Evolutionary conservation across 768 basidiomycete genomes (phyloP).

Genomic region (Russula griseocarnosa): DNA sequence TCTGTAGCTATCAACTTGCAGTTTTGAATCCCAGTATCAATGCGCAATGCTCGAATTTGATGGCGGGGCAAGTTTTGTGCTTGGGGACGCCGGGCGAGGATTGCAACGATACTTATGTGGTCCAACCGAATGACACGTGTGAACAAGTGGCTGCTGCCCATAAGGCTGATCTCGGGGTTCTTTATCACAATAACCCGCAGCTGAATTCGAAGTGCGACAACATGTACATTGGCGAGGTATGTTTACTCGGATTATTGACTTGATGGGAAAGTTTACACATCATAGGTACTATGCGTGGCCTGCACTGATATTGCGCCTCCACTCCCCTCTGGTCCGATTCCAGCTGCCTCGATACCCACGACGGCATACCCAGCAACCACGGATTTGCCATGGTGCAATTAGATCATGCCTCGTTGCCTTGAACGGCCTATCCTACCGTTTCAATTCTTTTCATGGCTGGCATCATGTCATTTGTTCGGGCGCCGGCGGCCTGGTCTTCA

Average conservation of each 20-base stretch:
- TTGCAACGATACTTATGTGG: constrained; percentile 58
- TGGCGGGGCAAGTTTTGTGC: constrained; percentile 50
- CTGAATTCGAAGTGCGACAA: constrained; percentile 54
- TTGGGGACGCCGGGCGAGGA: constrained; percentile 58
- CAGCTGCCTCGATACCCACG: not conserved
- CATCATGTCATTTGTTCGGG: not conserved
- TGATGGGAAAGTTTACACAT: not conserved
- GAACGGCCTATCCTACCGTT: not conserved
- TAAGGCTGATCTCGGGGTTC: constrained; percentile 49
- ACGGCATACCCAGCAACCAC: constrained; percentile 3
- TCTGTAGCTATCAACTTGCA: constrained; percentile 66
- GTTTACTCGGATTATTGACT: constrained; percentile 26
- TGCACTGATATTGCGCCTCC: not conserved
- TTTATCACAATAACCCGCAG: constrained; percentile 73
- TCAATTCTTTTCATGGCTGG: not conserved
- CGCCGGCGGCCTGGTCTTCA: constrained; percentile 8
- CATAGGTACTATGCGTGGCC: constrained; percentile 15
- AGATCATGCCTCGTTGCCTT: not conserved
- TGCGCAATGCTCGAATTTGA: constrained; percentile 54
- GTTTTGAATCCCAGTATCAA: constrained; percentile 51
- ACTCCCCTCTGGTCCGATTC: not conserved
- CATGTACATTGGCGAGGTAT: constrained; percentile 73
- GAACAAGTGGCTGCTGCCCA: constrained; percentile 40
- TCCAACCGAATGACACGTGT: constrained; percentile 56
- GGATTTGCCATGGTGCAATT: constrained; percentile 16